phyloP scores from a whole-genome alignment of 2,329 filamentous ascomycete species.

The Gliomastix tumulicola region DNA sequence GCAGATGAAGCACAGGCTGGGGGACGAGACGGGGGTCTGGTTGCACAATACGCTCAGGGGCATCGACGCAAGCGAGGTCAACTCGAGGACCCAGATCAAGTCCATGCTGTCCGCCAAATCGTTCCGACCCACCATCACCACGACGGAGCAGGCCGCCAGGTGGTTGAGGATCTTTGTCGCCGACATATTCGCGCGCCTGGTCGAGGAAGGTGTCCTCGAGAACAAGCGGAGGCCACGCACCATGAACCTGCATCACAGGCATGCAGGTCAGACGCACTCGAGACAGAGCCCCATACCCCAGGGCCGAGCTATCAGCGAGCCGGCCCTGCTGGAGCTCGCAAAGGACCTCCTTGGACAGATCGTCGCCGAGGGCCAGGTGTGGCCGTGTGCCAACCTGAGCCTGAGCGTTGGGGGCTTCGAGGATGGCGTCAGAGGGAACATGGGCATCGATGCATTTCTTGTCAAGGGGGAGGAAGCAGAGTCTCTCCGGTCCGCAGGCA shows the following conservation, averaged over 20 bases:
- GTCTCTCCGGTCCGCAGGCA: conserved; percentile 11
- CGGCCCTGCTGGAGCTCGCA: conserved; percentile 65
- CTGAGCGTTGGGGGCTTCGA: conserved; percentile 89
- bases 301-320: conserved; percentile 67
- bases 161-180: conserved; percentile 91
- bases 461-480: conserved; percentile 64
- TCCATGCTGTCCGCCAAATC: conserved; percentile 97
- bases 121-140: conserved; percentile 78
- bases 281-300: conserved; percentile 70
- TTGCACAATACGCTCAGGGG: conserved; percentile 80
- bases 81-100: conserved; percentile 86
- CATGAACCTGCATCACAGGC: conserved; percentile 76
- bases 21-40: conserved; percentile 81
- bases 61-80: conserved; percentile 82
- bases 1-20: conserved; percentile 69
- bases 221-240: conserved; percentile 81
- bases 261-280: conserved; percentile 66
- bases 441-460: conserved; percentile 81
- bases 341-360: conserved; percentile 73
- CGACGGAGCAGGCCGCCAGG: conserved; percentile 66
- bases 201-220: conserved; percentile 85
- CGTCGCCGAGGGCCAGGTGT: conserved; percentile 68
- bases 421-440: conserved; percentile 76
- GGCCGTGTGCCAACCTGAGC: conserved; percentile 89
- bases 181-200: conserved; percentile 82